phyloP scores from a whole-genome alignment of 768 basidiomycete species.

The Paxillus rubicundulus region DNA sequence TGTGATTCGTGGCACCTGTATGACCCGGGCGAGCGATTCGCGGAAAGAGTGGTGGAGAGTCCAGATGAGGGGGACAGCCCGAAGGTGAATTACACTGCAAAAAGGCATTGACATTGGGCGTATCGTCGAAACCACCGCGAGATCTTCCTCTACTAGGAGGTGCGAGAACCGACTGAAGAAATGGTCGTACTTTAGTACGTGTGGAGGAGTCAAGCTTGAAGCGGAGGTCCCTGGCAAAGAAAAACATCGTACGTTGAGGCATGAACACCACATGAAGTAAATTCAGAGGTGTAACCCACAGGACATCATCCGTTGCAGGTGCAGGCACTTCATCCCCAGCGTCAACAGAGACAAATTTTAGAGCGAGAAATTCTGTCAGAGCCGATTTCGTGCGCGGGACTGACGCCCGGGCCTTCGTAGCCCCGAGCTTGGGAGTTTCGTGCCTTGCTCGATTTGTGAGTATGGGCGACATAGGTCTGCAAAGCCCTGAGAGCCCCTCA shows the following conservation, averaged over 20 bases:
- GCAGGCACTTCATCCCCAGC: constrained; percentile 29
- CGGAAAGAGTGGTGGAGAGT: constrained; percentile 50
- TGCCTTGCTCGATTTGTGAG: constrained; percentile 43
- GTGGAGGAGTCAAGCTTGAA: constrained; percentile 29
- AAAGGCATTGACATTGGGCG: constrained; percentile 27
- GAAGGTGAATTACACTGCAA: constrained; percentile 30
- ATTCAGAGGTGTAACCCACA: constrained; percentile 34
- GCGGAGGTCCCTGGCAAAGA: constrained; percentile 30
- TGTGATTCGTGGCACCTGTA: background rate
- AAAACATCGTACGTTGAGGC: background rate
- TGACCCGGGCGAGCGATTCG: constrained; percentile 12
- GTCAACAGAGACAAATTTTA: constrained; percentile 30
- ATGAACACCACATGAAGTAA: background rate
- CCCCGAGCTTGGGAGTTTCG: constrained; percentile 46
- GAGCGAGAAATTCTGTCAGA: constrained; percentile 19
- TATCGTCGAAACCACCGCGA: constrained; percentile 8
- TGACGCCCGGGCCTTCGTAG: constrained; percentile 21
- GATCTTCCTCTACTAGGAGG: constrained; percentile 15
- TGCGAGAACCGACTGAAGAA: constrained; percentile 28
- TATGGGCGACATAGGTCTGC: constrained; percentile 43
- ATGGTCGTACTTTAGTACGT: constrained; percentile 17
- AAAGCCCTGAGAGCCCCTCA: constrained; percentile 17
- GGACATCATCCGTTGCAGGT: constrained; percentile 34
- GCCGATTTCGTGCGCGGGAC: constrained; percentile 23
- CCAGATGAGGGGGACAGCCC: constrained; percentile 22